Evolutionary conservation across 2,329 filamentous ascomycete genomes (phyloP).

Genomic region (Ramularia endophylla): DNA sequence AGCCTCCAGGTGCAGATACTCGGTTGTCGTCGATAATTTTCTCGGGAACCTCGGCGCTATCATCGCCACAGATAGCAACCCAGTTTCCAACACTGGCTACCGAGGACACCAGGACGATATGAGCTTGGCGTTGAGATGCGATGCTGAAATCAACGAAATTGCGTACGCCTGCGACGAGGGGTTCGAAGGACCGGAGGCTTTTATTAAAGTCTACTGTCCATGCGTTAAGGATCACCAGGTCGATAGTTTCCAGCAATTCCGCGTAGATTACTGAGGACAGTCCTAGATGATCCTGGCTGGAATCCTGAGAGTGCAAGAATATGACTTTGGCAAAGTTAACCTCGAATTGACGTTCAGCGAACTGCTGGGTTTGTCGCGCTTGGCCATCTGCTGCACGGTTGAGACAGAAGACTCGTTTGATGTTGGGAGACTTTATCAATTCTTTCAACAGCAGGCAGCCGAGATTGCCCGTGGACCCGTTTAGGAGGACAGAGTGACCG

Average conservation of each 20-base stretch:
- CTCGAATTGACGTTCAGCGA: slow-evolving; percentile 16
- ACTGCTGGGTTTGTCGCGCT: slow-evolving; percentile 17
- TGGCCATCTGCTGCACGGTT: slow-evolving; percentile 24
- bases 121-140: slow-evolving; percentile 19
- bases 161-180: slow-evolving; percentile 25
- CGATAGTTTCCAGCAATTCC: slow-evolving; percentile 19
- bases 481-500: slow-evolving; percentile 31
- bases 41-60: slow-evolving; percentile 27
- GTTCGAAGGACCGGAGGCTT: slow-evolving; percentile 27
- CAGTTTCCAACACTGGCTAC: slow-evolving; percentile 33
- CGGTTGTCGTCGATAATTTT: slow-evolving; percentile 11
- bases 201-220: slow-evolving; percentile 37
- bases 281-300: slow-evolving; percentile 22
- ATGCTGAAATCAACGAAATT: slow-evolving; percentile 26
- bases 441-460: slow-evolving; percentile 30
- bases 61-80: slow-evolving; percentile 9
- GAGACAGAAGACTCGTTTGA: slow-evolving; percentile 28
- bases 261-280: slow-evolving; percentile 19
- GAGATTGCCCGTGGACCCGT: slow-evolving; percentile 32
- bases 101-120: slow-evolving; percentile 35
- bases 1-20: slow-evolving; percentile 25
- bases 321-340: slow-evolving; percentile 23
- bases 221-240: slow-evolving; percentile 32
- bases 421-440: slow-evolving; percentile 21
- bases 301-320: slow-evolving; percentile 22